A percentile compares a stretch with the other conserved stretches of the same genome.
Conservation (phyloP, 2,329 filamentous ascomycete genomes). For the Calonectria pseudoturangicola region DNA sequence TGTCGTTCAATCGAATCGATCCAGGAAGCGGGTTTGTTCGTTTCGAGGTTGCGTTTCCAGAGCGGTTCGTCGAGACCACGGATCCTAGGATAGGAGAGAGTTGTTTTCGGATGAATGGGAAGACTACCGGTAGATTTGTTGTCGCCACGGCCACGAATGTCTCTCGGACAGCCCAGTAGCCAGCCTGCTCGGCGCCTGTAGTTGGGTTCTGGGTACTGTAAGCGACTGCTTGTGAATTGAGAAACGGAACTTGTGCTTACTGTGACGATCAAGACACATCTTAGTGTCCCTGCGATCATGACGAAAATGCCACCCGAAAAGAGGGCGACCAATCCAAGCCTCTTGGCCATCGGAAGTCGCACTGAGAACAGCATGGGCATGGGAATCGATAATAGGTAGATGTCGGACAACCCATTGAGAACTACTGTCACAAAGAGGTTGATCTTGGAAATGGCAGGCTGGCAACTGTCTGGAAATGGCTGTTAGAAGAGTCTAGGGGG, state of each 20-base stretch:
- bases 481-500: conserved; percentile 33
- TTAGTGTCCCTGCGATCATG: conserved; percentile 58
- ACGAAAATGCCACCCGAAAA: conserved; percentile 62
- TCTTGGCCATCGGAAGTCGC: conserved; percentile 56
- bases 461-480: conserved; percentile 61
- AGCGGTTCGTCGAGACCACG: conserved; percentile 22
- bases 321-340: conserved; percentile 59
- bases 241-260: conserved; percentile 46
- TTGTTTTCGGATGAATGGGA: conserved; percentile 59
- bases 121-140: conserved; percentile 62
- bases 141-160: conserved; percentile 62
- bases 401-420: conserved; percentile 71
- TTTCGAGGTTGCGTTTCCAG: conserved; percentile 33
- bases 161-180: conserved; percentile 61
- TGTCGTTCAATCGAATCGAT: conserved; percentile 43
- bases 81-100: conserved; percentile 40
- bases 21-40: conserved; percentile 39
- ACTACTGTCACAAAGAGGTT: conserved; percentile 68
- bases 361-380: conserved; percentile 67
- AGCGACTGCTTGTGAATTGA: not conserved
- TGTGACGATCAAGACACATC: conserved; percentile 58
- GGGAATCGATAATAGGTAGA: conserved; percentile 74
- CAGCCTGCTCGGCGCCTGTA: conserved; percentile 59
- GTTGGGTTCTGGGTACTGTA: conserved; percentile 56
- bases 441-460: conserved; percentile 67